Percentiles rank a stretch among this genome's conserved stretches.
Evolutionary conservation across 805 yeast genomes (phyloP).

Genomic region (Saccharomycopsis oosterbeekiorum): DNA sequence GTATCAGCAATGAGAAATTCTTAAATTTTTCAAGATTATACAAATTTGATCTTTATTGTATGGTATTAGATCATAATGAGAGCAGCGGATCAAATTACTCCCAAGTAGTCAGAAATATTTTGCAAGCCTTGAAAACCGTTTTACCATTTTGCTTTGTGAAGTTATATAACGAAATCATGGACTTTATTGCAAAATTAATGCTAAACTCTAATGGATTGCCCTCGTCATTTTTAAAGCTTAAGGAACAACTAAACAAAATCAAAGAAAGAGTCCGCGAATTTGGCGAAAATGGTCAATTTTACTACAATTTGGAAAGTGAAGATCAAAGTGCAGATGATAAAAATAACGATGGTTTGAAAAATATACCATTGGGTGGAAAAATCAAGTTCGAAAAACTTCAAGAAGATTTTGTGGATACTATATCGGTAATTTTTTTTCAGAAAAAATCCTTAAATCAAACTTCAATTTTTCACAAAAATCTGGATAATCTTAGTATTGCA

Average conservation of each 20-base stretch:
- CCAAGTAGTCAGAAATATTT: neutral
- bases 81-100: neutral
- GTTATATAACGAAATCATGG: neutral
- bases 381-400: slow-evolving; percentile 8
- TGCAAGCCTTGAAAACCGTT: neutral
- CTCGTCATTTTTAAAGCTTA: neutral
- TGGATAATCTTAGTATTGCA: neutral
- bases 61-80: neutral
- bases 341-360: slow-evolving; percentile 9
- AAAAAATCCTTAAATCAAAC: neutral
- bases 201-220: neutral
- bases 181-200: neutral
- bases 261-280: neutral
- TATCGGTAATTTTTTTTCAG: slow-evolving; percentile 1
- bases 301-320: neutral
- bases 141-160: slow-evolving; percentile 5
- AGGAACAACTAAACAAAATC: neutral
- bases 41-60: slow-evolving; percentile 4
- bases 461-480: neutral
- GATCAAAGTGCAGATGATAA: neutral
- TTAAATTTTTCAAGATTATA: neutral
- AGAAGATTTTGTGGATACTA: slow-evolving; percentile 2
- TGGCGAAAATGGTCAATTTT: slow-evolving; percentile 3
- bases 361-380: slow-evolving; percentile 5
- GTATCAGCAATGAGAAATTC: neutral